phyloP scores from a whole-genome alignment of 495 filamentous ascomycete genomes.

The Penicillium maclennaniae region DNA sequence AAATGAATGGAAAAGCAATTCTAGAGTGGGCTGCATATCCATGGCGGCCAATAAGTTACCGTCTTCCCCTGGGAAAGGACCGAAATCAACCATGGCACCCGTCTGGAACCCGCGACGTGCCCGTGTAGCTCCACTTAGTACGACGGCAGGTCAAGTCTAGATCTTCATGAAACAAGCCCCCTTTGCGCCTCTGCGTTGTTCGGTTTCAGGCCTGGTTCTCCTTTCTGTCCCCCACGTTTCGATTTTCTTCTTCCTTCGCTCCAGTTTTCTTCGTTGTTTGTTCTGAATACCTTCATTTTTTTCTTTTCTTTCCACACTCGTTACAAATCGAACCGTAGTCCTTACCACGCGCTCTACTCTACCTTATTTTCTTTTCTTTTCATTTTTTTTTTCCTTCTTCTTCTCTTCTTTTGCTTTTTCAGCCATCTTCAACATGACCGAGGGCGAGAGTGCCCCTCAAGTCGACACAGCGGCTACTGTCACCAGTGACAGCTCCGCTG shows the following conservation, averaged over 20 bases:
- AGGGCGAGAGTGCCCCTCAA: conserved; percentile 16
- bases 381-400: background rate
- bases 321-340: background rate
- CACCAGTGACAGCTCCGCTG: conserved; percentile 14
- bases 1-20: background rate
- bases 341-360: background rate
- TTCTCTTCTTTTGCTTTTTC: conserved; percentile 3
- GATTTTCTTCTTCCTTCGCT: conserved; percentile 1
- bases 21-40: background rate
- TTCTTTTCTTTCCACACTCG: background rate
- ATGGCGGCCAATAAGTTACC: background rate
- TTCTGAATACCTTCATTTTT: conserved; percentile 1
- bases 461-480: conserved; percentile 16
- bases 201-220: background rate
- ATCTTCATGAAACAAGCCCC: conserved; percentile 4
- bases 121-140: conserved; percentile 3
- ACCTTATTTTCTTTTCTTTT: too few relatives aligned
- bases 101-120: background rate
- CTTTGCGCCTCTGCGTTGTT: background rate
- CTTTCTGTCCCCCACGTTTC: conserved; percentile 1
- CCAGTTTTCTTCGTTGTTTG: background rate
- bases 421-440: conserved; percentile 13
- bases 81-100: background rate
- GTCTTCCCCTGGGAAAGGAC: background rate
- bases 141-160: conserved; percentile 4